Base-by-base conservation (phyloP, 805 yeast species). In the Candida sithepensis region DNA sequence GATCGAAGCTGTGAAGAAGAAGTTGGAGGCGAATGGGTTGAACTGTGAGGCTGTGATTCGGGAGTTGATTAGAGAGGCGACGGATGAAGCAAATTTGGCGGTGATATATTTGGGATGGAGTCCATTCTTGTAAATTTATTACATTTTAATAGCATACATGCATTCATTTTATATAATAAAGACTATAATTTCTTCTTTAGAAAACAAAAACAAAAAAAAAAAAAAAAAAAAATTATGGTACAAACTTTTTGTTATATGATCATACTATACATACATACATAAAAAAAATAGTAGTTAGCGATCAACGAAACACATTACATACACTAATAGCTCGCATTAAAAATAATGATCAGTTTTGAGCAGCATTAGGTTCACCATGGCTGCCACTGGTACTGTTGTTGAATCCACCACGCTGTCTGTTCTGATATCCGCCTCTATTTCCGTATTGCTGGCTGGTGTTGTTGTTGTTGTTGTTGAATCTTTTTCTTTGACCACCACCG, bases 21-120 rank as follows among this genome's bases (percentile, higher is more conserved):
- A 94, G 62, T 68, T 92, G 39, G 60, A 61, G 19, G 85, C 86
- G 0, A 74, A 75, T 32, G 86, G 83, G 0, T 70, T 94, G 43
- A 88, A 90, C 59, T 79, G 79, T 7, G 97, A 90, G 56, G 96
- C 97, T 0, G 80, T 81, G 0, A 92, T 92, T 2, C 76, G 92
- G 46, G 94, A 87, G 58, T 68, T 92, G 52, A 81, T 91, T 6
- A 81, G 79, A 39, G 86, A 85, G 49, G 97, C 99, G 0, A 73
- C 82, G 0, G 84, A 81, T 59, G 71, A 74, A 4, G 67, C 72
- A 4, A 88, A 89, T 55, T 68, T 94, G 42, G 85, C 94, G 0
- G 64, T 84, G 22, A 79, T 94, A 4, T 94, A 81, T 61, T 74
- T 81, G 60, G 97, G 97, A 2, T 85, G 95, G 97, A 74, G 86